Evolutionary conservation across 768 basidiomycete genomes (phyloP).

Genomic region (Leccinum boreale): DNA sequence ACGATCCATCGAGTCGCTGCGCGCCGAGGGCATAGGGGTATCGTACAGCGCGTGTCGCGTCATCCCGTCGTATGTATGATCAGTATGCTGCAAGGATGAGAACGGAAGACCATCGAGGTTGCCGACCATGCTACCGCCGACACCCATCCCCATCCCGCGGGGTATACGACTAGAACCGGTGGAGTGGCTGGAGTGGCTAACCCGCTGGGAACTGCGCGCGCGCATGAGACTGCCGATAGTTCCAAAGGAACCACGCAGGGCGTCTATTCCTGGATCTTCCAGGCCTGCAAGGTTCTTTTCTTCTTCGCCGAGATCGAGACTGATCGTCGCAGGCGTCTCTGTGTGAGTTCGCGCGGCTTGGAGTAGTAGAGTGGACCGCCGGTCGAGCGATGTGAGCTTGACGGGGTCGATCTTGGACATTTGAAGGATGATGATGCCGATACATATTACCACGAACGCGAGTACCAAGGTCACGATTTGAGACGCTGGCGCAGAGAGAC

Average conservation of each 20-base stretch:
- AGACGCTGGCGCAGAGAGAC: slow-evolving; percentile 69
- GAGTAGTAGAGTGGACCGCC: slow-evolving; percentile 85
- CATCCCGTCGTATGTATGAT: slow-evolving; percentile 47
- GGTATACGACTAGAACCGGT: slow-evolving; percentile 21
- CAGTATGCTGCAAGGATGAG: slow-evolving; percentile 26
- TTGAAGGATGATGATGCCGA: slow-evolving; percentile 93
- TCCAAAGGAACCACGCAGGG: slow-evolving; percentile 88
- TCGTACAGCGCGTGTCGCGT: slow-evolving; percentile 87
- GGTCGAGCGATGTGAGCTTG: slow-evolving; percentile 75
- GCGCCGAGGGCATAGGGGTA: slow-evolving; percentile 62
- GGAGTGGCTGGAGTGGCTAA: slow-evolving; percentile 45
- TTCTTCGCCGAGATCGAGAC: slow-evolving; percentile 46
- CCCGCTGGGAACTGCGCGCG: slow-evolving; percentile 51
- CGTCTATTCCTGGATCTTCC: slow-evolving; percentile 92
- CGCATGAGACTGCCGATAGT: slow-evolving; percentile 88
- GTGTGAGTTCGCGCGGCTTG: slow-evolving; percentile 77
- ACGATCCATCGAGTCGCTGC: slow-evolving; percentile 37
- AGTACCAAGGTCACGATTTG: slow-evolving; percentile 89
- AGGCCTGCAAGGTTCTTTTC: slow-evolving; percentile 56
- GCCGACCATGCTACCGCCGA: slow-evolving; percentile 29
- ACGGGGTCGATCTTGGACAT: slow-evolving; percentile 92
- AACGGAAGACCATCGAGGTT: slow-evolving; percentile 22
- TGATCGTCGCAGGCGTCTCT: slow-evolving; percentile 40
- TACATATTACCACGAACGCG: slow-evolving; percentile 87
- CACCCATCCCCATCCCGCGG: slow-evolving; percentile 20